Evolutionary conservation across 768 basidiomycete genomes (phyloP), one percentile per base, ranked within the genome.

Genomic region (Suillus lakei): DNA sequence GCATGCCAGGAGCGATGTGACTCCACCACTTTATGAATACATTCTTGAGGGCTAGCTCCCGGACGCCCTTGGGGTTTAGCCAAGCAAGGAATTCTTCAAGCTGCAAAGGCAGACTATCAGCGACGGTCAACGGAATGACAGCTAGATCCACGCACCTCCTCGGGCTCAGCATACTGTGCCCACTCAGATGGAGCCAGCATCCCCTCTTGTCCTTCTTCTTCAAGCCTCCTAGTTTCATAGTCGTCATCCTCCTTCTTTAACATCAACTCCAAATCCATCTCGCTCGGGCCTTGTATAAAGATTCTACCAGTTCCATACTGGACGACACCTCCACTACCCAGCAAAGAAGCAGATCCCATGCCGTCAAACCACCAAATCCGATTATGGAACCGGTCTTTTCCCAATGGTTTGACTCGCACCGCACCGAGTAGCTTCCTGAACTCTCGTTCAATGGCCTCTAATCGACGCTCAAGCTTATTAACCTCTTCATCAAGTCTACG

Each of bases 361-460:
- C 97, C 97, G 77, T 99, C 97, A 74, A 98, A 94, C 97, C 97
- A 99, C 97, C 97, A 99, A 65, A 98, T 83, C 38, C 93, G 88
- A 74, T 98, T 97, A 73, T 93, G 92, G 78, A 98, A 99, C 61
- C 98, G 85, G 74, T 99, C 98, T 67, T 86, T 85, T 16, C 98
- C 98, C 60, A 99, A 72, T 2, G 96, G 95, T 72, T 95, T 92
- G 26, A 93, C 90, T 61, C 98, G 86, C 58, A 96, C 86, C 7
- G 91, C 88, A 63, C 94, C 93, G 48, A 95, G 82, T 58, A 94
- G 84, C 75, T 96, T 91, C 68, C 98, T 84, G 81, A 99, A 99
- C 67, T 99, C 97, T 53, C 94, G 90, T 74, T 98, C 96, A 67
- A 97, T 92, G 58, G 84, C 86, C 71, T 96, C 93, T 23, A 98